These are phyloP conservation scores for Ogataea ganodermae DNA, from an alignment of 805 yeast species.

Conservation along the genomic window DNA sequence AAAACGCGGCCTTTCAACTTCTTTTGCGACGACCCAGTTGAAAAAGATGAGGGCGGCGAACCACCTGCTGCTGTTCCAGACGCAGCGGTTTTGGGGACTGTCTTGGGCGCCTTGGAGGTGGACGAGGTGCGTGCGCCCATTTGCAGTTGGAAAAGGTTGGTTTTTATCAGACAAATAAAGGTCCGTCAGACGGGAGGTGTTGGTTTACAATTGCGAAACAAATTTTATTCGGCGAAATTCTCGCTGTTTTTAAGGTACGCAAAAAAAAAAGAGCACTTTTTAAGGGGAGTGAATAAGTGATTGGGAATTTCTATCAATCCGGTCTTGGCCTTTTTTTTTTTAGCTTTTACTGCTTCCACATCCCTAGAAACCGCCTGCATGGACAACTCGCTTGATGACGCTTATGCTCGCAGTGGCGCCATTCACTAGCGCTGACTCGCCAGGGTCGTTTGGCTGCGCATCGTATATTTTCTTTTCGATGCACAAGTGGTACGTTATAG, in stretches of 20 bases:
- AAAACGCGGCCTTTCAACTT: slow-evolving; percentile 66
- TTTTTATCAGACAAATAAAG: neutral
- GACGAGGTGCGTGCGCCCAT: slow-evolving; percentile 7
- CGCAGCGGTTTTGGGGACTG: neutral
- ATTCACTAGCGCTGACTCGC: no score
- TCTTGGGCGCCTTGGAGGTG: neutral
- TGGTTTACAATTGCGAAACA: slow-evolving; percentile 1
- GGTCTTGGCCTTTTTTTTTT: neutral
- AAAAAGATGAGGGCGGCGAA: neutral
- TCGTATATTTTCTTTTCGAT: no score
- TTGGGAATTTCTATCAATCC: no score
- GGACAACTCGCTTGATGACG: no score
- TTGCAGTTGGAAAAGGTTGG: neutral
- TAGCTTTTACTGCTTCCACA: no score
- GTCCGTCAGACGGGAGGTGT: neutral
- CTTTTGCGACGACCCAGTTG: slow-evolving; percentile 26
- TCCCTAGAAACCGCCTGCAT: no score
- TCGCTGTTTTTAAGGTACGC: slow-evolving; percentile 9
- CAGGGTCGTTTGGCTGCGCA: no score
- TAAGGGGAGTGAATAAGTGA: neutral
- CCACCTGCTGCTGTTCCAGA: neutral
- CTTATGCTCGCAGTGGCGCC: no score
- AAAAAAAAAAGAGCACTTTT: neutral
- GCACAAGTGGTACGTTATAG: no score
- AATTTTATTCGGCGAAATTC: slow-evolving; percentile 6